phyloP scores from a whole-genome alignment of 805 yeast species.

The Kodamaea laetipori region DNA sequence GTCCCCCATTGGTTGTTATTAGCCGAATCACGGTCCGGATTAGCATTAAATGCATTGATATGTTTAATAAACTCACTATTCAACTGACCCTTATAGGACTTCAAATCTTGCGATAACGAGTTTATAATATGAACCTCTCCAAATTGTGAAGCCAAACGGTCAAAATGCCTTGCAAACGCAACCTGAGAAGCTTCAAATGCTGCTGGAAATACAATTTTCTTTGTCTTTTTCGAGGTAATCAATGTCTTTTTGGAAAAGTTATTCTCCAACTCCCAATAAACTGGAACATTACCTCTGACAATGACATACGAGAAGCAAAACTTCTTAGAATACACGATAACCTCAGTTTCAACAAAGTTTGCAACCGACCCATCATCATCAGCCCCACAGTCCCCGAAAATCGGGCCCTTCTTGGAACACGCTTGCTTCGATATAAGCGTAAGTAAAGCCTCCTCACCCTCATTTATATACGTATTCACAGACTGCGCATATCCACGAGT shows the following conservation, averaged over 20 bases:
- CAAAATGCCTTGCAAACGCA: slow-evolving; percentile 54
- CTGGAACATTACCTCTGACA: slow-evolving; percentile 56
- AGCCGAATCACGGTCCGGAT: slow-evolving; percentile 4
- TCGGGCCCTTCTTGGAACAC: slow-evolving; percentile 48
- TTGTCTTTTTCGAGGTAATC: slow-evolving; percentile 36
- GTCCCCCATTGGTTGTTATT: slow-evolving; percentile 2
- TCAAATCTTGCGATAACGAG: slow-evolving; percentile 45
- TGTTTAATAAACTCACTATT: slow-evolving; percentile 41
- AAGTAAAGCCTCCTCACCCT: slow-evolving; percentile 40
- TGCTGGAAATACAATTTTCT: slow-evolving; percentile 47
- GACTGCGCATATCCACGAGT: slow-evolving; percentile 56
- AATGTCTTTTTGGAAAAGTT: slow-evolving; percentile 38
- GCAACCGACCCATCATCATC: slow-evolving; percentile 58
- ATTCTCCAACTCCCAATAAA: slow-evolving; percentile 54
- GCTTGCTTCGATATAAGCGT: slow-evolving; percentile 56
- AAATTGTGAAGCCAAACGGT: slow-evolving; percentile 46
- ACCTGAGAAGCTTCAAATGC: slow-evolving; percentile 56
- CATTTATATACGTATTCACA: slow-evolving; percentile 33
- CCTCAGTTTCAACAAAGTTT: slow-evolving; percentile 55
- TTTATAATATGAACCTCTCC: slow-evolving; percentile 54
- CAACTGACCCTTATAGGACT: slow-evolving; percentile 48
- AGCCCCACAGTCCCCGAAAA: slow-evolving; percentile 60
- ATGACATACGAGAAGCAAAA: slow-evolving; percentile 48
- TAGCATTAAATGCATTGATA: slow-evolving; percentile 35
- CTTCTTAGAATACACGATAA: slow-evolving; percentile 44